Conservation (phyloP, 805 yeast species). For the Schwanniomyces occidentalis region DNA sequence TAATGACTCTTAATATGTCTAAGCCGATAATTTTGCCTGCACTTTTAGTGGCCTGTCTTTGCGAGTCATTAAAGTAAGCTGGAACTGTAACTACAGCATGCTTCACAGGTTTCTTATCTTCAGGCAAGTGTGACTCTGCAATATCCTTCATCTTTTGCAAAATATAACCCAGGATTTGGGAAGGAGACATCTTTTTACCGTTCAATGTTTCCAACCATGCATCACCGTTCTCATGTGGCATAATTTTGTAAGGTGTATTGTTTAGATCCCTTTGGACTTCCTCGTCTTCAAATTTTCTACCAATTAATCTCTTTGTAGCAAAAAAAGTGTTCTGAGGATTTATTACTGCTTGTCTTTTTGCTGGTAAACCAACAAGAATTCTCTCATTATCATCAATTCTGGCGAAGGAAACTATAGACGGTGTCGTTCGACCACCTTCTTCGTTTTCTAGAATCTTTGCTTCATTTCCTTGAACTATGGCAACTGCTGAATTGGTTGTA, state of each 20-base stretch:
- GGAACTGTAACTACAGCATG: constrained; percentile 86
- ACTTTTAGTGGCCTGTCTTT: constrained; percentile 79
- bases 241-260: constrained; percentile 63
- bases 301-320: constrained; percentile 81
- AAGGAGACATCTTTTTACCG: constrained; percentile 56
- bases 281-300: constrained; percentile 64
- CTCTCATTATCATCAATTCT: constrained; percentile 33
- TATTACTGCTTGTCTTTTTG: constrained; percentile 74
- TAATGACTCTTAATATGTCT: constrained; percentile 71
- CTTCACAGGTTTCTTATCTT: constrained; percentile 36
- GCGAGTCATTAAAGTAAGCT: constrained; percentile 77
- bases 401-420: constrained; percentile 68
- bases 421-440: constrained; percentile 79
- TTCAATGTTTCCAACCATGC: constrained; percentile 62
- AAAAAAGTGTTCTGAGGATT: constrained; percentile 78
- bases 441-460: constrained; percentile 72
- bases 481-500: constrained; percentile 86
- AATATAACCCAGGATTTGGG: constrained; percentile 69
- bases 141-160: constrained; percentile 64
- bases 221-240: constrained; percentile 61
- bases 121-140: constrained; percentile 55
- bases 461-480: constrained; percentile 63
- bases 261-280: constrained; percentile 70
- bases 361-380: constrained; percentile 64
- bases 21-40: constrained; percentile 78